Evolutionary conservation across 495 filamentous ascomycete species (phyloP).

Genomic region (Cercophora scortea): DNA sequence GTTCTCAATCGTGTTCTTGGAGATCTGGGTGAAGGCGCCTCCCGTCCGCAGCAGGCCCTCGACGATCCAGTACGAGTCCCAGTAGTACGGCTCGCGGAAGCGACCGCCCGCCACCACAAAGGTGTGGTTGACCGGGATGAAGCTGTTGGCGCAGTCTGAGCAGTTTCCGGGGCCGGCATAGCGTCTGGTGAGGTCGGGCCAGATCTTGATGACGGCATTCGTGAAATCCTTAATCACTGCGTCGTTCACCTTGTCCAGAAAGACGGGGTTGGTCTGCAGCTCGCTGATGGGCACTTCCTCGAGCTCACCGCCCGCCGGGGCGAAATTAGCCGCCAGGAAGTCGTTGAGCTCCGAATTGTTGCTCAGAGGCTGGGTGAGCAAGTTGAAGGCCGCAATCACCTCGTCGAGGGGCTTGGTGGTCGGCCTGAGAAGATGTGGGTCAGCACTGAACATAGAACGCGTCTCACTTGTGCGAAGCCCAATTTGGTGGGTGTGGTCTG

Average conservation of each 20-base stretch:
- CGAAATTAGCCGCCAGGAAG: slow-evolving; percentile 38
- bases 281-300: slow-evolving; percentile 30
- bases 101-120: slow-evolving; percentile 44
- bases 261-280: slow-evolving; percentile 32
- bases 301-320: slow-evolving; percentile 39
- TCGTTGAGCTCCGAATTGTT: slow-evolving; percentile 40
- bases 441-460: not conserved
- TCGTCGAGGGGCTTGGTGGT: slow-evolving; percentile 36
- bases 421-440: slow-evolving; percentile 23
- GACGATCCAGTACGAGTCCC: slow-evolving; percentile 46
- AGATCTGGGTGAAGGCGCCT: slow-evolving; percentile 38
- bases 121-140: slow-evolving; percentile 44
- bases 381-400: slow-evolving; percentile 34
- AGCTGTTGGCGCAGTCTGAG: slow-evolving; percentile 37
- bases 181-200: slow-evolving; percentile 41
- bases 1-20: slow-evolving; percentile 44
- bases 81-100: slow-evolving; percentile 46
- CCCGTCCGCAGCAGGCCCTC: slow-evolving; percentile 43
- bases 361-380: slow-evolving; percentile 35
- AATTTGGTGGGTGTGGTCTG: not conserved
- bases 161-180: slow-evolving; percentile 35
- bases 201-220: slow-evolving; percentile 41
- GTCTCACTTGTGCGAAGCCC: not conserved
- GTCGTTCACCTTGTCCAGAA: slow-evolving; percentile 36
- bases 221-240: slow-evolving; percentile 37